Evolutionary conservation across 192 early-diverging fungal species (phyloP).

Genomic region (Gamsiella multidivaricata): DNA sequence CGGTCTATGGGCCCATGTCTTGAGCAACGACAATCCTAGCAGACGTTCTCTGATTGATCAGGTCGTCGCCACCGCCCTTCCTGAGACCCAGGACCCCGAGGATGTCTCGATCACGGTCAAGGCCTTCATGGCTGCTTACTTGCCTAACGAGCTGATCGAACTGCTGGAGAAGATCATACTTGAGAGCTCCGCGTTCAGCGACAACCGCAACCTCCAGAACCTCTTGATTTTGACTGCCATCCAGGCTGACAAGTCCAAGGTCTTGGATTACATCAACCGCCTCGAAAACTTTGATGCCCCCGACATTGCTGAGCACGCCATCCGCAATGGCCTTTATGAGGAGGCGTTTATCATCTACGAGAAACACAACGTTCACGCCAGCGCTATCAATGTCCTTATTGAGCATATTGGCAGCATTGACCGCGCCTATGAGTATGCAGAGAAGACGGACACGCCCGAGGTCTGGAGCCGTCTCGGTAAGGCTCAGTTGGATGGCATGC

Average conservation of each 20-base stretch:
- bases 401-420: conserved; percentile 93
- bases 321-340: conserved; percentile 89
- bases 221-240: conserved; percentile 97
- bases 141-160: conserved; percentile 97
- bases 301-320: conserved; percentile 96
- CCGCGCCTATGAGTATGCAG: conserved; percentile 96
- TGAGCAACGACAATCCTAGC: conserved; percentile 82
- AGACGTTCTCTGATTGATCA: conserved; percentile 95
- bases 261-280: conserved; percentile 94
- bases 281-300: conserved; percentile 97
- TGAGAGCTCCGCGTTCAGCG: conserved; percentile 91
- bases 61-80: conserved; percentile 90
- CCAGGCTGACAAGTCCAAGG: conserved; percentile 85
- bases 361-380: conserved; percentile 89
- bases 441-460: conserved; percentile 85
- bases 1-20: conserved; percentile 86
- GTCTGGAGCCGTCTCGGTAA: conserved; percentile 97
- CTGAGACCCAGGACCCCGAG: conserved; percentile 96
- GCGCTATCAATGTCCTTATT: conserved; percentile 92
- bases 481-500: conserved; percentile 90
- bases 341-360: conserved; percentile 98
- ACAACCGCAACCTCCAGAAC: conserved; percentile 97
- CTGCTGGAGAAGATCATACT: conserved; percentile 96
- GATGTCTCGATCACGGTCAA: conserved; percentile 98
- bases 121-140: conserved; percentile 97